A percentile compares a stretch with the other conserved stretches of the same genome.
Evolutionary conservation across 768 basidiomycete species (phyloP).

Genomic region (Lentinula sp.): DNA sequence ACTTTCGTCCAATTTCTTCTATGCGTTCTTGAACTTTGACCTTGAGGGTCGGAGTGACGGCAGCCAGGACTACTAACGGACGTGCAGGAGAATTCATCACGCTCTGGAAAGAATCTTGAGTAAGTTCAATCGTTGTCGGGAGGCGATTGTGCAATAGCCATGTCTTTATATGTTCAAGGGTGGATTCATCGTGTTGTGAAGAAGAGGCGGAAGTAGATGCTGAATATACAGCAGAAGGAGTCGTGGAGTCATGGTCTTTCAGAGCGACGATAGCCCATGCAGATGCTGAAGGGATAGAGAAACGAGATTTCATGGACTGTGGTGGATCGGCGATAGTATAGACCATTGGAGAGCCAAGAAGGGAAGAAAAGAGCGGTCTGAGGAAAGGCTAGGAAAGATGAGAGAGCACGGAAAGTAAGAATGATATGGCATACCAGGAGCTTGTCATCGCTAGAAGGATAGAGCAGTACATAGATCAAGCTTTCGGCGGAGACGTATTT

Average conservation of each 20-base stretch:
- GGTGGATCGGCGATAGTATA: conserved; percentile 31
- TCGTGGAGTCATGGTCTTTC: conserved; percentile 48
- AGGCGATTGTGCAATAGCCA: conserved; percentile 72
- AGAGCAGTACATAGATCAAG: conserved; percentile 57
- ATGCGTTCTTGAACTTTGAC: conserved; percentile 41
- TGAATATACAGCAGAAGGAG: conserved; percentile 40
- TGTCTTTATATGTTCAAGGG: conserved; percentile 14
- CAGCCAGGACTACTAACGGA: conserved; percentile 76
- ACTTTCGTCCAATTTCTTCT: conserved; percentile 43
- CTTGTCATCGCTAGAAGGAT: conserved; percentile 23
- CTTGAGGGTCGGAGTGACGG: conserved; percentile 29
- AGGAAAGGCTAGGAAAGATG: conserved; percentile 19
- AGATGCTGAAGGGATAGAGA: conserved; percentile 27
- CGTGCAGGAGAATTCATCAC: conserved; percentile 78
- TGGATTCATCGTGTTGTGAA: conserved; percentile 16
- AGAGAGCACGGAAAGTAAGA: background rate
- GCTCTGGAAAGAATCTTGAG: conserved; percentile 70
- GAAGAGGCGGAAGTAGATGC: background rate
- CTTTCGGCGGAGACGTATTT: conserved; percentile 35
- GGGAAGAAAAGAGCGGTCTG: conserved; percentile 17
- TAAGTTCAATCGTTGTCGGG: conserved; percentile 69
- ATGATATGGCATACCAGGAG: conserved; percentile 22
- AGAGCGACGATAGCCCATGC: conserved; percentile 64
- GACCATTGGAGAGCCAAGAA: conserved; percentile 43
- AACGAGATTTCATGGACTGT: conserved; percentile 25